Conservation (phyloP, 1,139 yeast genomes). For the Hemisphaericaspora xylanilytica region DNA sequence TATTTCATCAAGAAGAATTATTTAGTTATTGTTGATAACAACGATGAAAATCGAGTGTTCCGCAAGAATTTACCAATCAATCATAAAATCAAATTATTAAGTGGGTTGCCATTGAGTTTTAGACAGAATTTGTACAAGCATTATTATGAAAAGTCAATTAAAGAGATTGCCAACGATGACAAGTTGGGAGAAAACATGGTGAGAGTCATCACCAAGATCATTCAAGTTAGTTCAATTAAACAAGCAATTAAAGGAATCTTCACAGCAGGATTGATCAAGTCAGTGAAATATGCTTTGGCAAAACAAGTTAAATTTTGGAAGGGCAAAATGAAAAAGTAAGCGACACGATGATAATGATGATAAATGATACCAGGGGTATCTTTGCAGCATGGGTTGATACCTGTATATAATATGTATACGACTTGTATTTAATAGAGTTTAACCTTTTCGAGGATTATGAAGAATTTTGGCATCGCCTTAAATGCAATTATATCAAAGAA, state of each 20-base stretch:
- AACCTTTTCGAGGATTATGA: too few species aligned
- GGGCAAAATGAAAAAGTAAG: slow-evolving; percentile 57
- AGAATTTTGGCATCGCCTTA: too few species aligned
- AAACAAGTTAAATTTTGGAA: slow-evolving; percentile 43
- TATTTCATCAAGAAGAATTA: slow-evolving; percentile 23
- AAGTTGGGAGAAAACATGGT: slow-evolving; percentile 38
- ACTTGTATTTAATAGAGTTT: neutral
- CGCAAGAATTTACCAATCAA: slow-evolving; percentile 18
- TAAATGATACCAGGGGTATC: too few species aligned
- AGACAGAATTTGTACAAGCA: slow-evolving; percentile 42
- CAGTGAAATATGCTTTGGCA: slow-evolving; percentile 74
- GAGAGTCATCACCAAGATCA: slow-evolving; percentile 54
- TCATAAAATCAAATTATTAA: slow-evolving; percentile 29
- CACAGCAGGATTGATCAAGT: slow-evolving; percentile 79
- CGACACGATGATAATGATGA: too few species aligned
- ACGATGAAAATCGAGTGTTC: slow-evolving; percentile 18
- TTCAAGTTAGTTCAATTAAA: slow-evolving; percentile 63
- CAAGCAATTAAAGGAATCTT: slow-evolving; percentile 82
- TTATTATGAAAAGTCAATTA: slow-evolving; percentile 34
- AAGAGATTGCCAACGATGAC: slow-evolving; percentile 19
- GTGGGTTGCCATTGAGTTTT: slow-evolving; percentile 53
- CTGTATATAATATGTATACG: neutral
- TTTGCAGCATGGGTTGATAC: neutral
- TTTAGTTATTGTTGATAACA: slow-evolving; percentile 18
- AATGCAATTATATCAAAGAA: too few species aligned